Evolutionary conservation across 2,329 filamentous ascomycete species (phyloP).

Genomic region (Colletotrichum ledebouriae): DNA sequence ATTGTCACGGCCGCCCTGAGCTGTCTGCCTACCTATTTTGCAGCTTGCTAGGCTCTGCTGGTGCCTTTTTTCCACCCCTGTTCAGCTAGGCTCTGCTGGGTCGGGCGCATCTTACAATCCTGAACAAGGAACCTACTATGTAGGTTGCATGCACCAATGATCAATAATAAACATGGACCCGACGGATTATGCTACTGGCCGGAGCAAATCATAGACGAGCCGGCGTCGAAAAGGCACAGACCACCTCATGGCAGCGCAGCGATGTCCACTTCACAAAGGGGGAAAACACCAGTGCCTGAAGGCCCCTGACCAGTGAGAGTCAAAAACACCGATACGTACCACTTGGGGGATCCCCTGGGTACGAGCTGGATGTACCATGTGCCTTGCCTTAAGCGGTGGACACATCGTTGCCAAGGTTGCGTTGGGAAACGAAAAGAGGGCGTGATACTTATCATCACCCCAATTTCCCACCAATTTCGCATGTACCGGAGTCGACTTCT

Average conservation of each 20-base stretch:
- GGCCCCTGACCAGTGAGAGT: neutral
- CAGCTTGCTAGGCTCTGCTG: neutral
- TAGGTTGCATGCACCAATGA: too few species aligned
- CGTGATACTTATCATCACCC: slow-evolving; percentile 37
- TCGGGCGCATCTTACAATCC: neutral
- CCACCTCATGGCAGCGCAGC: slow-evolving; percentile 23
- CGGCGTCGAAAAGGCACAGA: slow-evolving; percentile 28
- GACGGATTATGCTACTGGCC: neutral
- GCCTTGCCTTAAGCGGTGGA: slow-evolving; percentile 32
- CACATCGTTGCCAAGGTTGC: slow-evolving; percentile 23
- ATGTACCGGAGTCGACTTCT: slow-evolving; percentile 44
- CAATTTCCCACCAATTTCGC: slow-evolving; percentile 43
- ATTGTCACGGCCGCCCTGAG: slow-evolving; percentile 15
- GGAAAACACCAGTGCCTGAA: slow-evolving; percentile 27
- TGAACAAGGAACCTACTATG: neutral
- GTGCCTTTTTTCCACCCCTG: too few species aligned
- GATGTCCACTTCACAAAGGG: slow-evolving; percentile 28
- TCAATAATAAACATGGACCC: too few species aligned
- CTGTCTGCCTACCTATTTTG: neutral
- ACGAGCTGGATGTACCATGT: slow-evolving; percentile 15
- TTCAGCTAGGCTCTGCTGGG: too few species aligned
- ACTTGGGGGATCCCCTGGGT: neutral
- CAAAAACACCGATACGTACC: slow-evolving; percentile 11
- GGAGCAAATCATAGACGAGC: slow-evolving; percentile 17
- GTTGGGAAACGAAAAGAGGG: slow-evolving; percentile 7